Percentiles rank a stretch among this genome's conserved stretches.
Conservation (phyloP, 805 yeast species). For the Saccharomyces paradoxus region DNA sequence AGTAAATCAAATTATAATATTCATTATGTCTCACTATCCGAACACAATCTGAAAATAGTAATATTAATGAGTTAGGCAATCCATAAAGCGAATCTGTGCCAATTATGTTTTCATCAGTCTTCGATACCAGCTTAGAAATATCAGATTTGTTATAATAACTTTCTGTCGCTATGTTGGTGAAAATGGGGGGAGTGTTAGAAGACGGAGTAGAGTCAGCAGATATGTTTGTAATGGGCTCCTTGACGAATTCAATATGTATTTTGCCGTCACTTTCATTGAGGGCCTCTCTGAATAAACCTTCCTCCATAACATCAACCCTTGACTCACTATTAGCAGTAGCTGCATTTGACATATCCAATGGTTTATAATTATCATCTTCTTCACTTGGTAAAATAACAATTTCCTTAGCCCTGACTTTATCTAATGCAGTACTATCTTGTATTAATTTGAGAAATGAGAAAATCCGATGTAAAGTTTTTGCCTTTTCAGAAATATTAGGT, state of each 20-base stretch:
- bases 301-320: background rate
- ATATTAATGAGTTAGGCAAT: conserved; percentile 68
- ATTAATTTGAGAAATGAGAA: conserved; percentile 66
- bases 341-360: background rate
- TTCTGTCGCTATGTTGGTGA: conserved; percentile 36
- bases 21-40: conserved; percentile 55
- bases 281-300: conserved; percentile 24
- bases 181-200: conserved; percentile 28
- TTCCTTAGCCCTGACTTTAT: conserved; percentile 20
- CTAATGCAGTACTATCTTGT: conserved; percentile 58
- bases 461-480: conserved; percentile 67
- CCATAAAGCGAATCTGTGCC: conserved; percentile 81
- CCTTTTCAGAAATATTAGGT: conserved; percentile 64
- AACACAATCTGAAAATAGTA: conserved; percentile 66
- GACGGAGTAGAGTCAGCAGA: background rate
- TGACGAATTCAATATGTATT: conserved; percentile 37
- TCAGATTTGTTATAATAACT: conserved; percentile 21
- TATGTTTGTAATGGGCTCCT: background rate
- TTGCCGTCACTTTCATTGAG: conserved; percentile 40
- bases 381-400: conserved; percentile 16
- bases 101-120: conserved; percentile 47
- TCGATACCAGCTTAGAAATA: conserved; percentile 27
- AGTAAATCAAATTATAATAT: conserved; percentile 31
- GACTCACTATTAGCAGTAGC: background rate
- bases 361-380: background rate